These are phyloP conservation scores for Pleurotus sapidus DNA, from an alignment of 768 basidiomycete genomes.

Conservation along the genomic window DNA sequence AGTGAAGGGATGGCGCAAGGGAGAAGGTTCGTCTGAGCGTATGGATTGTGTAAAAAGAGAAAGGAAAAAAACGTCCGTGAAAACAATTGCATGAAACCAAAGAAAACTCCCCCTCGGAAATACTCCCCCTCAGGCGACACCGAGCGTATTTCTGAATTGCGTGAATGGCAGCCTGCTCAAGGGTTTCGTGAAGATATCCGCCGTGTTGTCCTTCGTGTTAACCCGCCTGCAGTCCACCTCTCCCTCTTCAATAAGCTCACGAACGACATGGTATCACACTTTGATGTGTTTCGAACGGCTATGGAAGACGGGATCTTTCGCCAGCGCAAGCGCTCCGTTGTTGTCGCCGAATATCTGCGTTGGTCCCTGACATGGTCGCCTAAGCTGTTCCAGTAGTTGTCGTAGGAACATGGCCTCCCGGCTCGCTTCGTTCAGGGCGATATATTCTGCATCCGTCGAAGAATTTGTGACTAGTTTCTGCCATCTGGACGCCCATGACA, in stretches of 20 bases:
- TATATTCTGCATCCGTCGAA: conserved; percentile 41
- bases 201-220: conserved; percentile 29
- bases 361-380: conserved; percentile 3
- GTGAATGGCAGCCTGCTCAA: conserved; percentile 11
- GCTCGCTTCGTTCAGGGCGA: conserved; percentile 28
- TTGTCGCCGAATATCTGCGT: conserved; percentile 29
- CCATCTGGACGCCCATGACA: conserved; percentile 31
- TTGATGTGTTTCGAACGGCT: conserved; percentile 40
- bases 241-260: conserved; percentile 25
- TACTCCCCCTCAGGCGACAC: not conserved
- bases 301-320: conserved; percentile 32
- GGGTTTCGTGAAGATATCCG: conserved; percentile 40
- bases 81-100: too few relatives aligned
- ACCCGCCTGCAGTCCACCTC: conserved; percentile 26
- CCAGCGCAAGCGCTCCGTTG: conserved; percentile 29
- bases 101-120: not conserved
- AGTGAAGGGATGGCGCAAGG: too few relatives aligned
- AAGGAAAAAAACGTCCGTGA: too few relatives aligned
- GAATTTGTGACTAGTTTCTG: conserved; percentile 30
- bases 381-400: conserved; percentile 16
- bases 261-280: conserved; percentile 34
- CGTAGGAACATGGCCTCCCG: conserved; percentile 24
- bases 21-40: too few relatives aligned
- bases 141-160: too few relatives aligned
- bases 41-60: too few relatives aligned